Conservation (phyloP, 2,329 filamentous ascomycete genomes). For the Huntiella omanensis region DNA sequence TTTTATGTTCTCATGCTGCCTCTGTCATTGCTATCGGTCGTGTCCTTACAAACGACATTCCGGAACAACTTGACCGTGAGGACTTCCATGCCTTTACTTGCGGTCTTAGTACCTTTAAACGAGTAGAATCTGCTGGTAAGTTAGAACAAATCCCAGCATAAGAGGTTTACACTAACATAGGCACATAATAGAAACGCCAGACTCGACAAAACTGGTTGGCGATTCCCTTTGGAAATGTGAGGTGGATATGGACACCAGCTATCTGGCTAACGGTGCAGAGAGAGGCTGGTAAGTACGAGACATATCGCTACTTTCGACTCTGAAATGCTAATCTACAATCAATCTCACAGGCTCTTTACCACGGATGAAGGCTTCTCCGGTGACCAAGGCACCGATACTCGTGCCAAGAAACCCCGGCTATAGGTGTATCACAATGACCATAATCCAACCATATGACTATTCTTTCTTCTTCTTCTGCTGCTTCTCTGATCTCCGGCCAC, state of each 20-base stretch:
- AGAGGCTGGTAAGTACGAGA: slow-evolving; percentile 55
- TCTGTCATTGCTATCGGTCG: slow-evolving; percentile 73
- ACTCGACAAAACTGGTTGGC: neutral
- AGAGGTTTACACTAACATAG: neutral
- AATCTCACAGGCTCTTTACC: too few species aligned
- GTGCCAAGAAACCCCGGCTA: too few species aligned
- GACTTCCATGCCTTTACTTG: slow-evolving; percentile 80
- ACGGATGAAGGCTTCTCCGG: too few species aligned
- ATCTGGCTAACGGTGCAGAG: slow-evolving; percentile 62
- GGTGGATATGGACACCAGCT: slow-evolving; percentile 68
- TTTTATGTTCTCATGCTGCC: slow-evolving; percentile 82
- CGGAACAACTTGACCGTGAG: slow-evolving; percentile 48
- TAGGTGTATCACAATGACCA: too few species aligned
- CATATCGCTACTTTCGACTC: too few species aligned
- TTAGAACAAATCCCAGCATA: neutral
- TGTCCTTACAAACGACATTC: slow-evolving; percentile 60
- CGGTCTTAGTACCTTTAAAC: slow-evolving; percentile 47
- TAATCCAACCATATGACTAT: too few species aligned
- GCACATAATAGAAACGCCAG: neutral
- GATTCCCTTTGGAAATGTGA: slow-evolving; percentile 65
- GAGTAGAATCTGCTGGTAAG: neutral
- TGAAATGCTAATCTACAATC: too few species aligned
- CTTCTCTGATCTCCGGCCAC: too few species aligned
- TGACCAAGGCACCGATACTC: too few species aligned
- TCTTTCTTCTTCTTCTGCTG: too few species aligned